Percentiles rank a stretch among this genome's conserved stretches.
phyloP scores from a whole-genome alignment of 208 protist genomes.

The Trypanosoma theileri region DNA sequence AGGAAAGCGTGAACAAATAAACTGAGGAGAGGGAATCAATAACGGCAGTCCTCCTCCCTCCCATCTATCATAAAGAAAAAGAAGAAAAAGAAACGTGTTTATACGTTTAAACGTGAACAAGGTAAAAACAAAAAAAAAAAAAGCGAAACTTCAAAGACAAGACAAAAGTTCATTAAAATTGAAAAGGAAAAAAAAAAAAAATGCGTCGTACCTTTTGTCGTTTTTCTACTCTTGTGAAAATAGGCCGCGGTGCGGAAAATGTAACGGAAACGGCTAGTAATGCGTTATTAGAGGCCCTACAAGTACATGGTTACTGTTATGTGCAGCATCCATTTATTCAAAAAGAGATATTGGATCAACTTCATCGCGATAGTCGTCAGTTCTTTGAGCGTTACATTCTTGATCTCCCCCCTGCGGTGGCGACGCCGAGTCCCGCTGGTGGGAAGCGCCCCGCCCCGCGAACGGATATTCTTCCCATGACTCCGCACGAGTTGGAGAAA shows the following conservation, averaged over 20 bases:
- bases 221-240: slow-evolving; percentile 75
- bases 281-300: slow-evolving; percentile 78
- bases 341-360: slow-evolving; percentile 78
- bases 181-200: slow-evolving; percentile 18
- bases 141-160: neutral
- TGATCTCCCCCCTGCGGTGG: slow-evolving; percentile 28
- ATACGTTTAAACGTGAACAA: neutral
- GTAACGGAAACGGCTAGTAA: slow-evolving; percentile 84
- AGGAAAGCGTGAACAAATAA: too few species aligned
- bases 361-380: slow-evolving; percentile 81
- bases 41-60: too few species aligned
- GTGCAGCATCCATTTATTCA: slow-evolving; percentile 89
- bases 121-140: neutral
- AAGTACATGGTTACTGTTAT: slow-evolving; percentile 88
- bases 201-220: slow-evolving; percentile 44
- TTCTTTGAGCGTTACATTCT: slow-evolving; percentile 88
- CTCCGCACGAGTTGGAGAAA: slow-evolving; percentile 72
- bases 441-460: neutral
- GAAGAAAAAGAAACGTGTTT: neutral
- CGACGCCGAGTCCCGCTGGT: slow-evolving; percentile 15
- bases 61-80: too few species aligned
- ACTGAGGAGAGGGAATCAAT: too few species aligned
- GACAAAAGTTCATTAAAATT: neutral
- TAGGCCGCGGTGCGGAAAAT: slow-evolving; percentile 71
- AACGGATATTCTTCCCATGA: slow-evolving; percentile 38